phyloP scores from a whole-genome alignment of 306 rosid genomes.

The Vigna nakashimae region DNA sequence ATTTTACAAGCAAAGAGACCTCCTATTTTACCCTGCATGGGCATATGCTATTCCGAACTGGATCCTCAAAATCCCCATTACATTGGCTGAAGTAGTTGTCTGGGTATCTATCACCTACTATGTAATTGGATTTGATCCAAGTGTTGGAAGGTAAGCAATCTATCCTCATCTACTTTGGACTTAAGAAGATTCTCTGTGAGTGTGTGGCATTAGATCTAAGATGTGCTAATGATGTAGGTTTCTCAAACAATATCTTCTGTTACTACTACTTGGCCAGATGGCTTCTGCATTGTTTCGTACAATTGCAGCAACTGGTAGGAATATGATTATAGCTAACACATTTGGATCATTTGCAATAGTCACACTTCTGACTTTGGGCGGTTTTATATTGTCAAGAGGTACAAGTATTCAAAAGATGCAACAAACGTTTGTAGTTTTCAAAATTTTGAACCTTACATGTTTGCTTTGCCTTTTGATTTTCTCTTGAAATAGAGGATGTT shows the following conservation, averaged over 20 bases:
- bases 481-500: constrained; percentile 50
- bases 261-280: constrained; percentile 60
- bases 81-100: constrained; percentile 57
- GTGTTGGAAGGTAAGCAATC: constrained; percentile 53
- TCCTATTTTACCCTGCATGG: constrained; percentile 73
- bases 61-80: constrained; percentile 67
- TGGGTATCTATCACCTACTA: constrained; percentile 73
- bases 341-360: constrained; percentile 66
- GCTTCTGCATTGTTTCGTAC: constrained; percentile 71
- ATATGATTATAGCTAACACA: constrained; percentile 62
- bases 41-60: constrained; percentile 68
- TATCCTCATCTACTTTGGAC: not conserved
- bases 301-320: constrained; percentile 59
- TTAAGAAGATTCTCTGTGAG: not conserved
- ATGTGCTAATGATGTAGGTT: constrained; percentile 54
- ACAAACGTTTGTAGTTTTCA: not conserved
- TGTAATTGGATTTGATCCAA: constrained; percentile 70
- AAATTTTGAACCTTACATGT: constrained; percentile 16
- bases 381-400: constrained; percentile 80
- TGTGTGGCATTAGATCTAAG: not conserved
- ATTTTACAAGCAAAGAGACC: constrained; percentile 75
- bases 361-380: constrained; percentile 58
- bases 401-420: not conserved
- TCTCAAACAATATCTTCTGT: constrained; percentile 61
- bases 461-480: constrained; percentile 4